phyloP scores from a whole-genome alignment of 495 filamentous ascomycete species.

The Penicillium longicatenatum region DNA sequence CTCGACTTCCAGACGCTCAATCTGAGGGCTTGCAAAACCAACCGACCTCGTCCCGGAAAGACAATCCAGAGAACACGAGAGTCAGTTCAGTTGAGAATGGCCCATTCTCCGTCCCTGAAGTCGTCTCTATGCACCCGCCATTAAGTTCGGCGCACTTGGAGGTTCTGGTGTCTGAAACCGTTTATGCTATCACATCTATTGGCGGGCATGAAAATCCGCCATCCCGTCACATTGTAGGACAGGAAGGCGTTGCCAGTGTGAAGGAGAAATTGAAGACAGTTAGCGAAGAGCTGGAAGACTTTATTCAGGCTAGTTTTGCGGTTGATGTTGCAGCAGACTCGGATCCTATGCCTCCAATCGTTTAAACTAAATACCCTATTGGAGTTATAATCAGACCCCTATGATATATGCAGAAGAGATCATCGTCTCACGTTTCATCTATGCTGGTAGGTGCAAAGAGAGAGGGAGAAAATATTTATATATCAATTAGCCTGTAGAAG shows the following conservation, averaged over 20 bases:
- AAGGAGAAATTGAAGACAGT: conserved; percentile 97
- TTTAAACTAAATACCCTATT: neutral
- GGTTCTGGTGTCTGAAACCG: conserved; percentile 81
- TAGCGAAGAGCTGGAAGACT: conserved; percentile 94
- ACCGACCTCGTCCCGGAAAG: conserved; percentile 20
- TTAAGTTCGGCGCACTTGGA: conserved; percentile 63
- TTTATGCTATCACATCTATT: conserved; percentile 86
- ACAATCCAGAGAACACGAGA: conserved; percentile 27
- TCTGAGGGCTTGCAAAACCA: conserved; percentile 12
- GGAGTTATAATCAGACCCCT: neutral
- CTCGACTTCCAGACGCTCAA: conserved; percentile 46
- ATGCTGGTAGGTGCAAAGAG: neutral
- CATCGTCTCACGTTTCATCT: neutral
- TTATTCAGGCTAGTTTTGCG: conserved; percentile 83
- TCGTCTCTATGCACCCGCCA: conserved; percentile 71
- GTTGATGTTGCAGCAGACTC: conserved; percentile 67
- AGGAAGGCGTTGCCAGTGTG: conserved; percentile 83
- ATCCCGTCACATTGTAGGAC: conserved; percentile 89
- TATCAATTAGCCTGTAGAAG: no score
- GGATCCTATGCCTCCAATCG: conserved; percentile 23
- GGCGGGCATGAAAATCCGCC: conserved; percentile 96
- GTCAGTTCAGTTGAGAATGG: conserved; percentile 41
- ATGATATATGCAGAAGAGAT: neutral
- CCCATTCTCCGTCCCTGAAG: conserved; percentile 50
- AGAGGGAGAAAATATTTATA: no score